Evolutionary conservation across 768 basidiomycete species (phyloP), one percentile per base, ranked within the genome.

Genomic region (Leucocoprinus birnbaumii): DNA sequence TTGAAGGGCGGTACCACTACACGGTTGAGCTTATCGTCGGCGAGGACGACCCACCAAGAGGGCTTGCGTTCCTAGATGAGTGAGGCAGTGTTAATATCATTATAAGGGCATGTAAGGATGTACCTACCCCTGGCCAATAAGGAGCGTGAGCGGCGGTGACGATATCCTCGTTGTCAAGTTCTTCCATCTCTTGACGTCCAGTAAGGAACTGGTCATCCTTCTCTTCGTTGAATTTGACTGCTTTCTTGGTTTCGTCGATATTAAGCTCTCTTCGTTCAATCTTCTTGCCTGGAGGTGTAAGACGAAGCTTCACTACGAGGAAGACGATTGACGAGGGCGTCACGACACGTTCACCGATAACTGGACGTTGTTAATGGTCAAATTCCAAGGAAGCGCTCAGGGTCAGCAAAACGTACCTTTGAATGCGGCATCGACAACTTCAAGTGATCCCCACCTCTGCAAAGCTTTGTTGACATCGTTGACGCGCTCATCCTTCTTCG

Each of bases 1-100:
- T 85, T 87, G 65, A 87, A 71, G 0, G 95, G 95, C 14, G 93
- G 92, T 0, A 97, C 91, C 40, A 96, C 89, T 42, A 94, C 79
- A 27, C 86, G 82, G 68, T 89, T 87, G 10, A 83, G 79, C 68
- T 94, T 94, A 57, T 89, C 85, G 64, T 97, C 94, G 0, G 87
- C 90, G 19, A 97, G 82, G 10, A 96, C 79, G 50, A 96, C 75
- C 89, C 94, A 95, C 92, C 93, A 98, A 21, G 83, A 79, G 0
- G 95, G 89, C 70, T 91, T 95, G 56, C 94, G 92, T 53, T 86
- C 78, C 91, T 95, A 51, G 5, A 55, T n/a, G 31, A 62, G 35
- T 50, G 13, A 55, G 48, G 48, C 6, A 31, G 24, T 52, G 18
- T 18, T 38, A 47, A 7, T 38, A 48, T 37, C 11, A 56, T 24